phyloP scores from a whole-genome alignment of 768 basidiomycete genomes.

The Tulasnella sp. region DNA sequence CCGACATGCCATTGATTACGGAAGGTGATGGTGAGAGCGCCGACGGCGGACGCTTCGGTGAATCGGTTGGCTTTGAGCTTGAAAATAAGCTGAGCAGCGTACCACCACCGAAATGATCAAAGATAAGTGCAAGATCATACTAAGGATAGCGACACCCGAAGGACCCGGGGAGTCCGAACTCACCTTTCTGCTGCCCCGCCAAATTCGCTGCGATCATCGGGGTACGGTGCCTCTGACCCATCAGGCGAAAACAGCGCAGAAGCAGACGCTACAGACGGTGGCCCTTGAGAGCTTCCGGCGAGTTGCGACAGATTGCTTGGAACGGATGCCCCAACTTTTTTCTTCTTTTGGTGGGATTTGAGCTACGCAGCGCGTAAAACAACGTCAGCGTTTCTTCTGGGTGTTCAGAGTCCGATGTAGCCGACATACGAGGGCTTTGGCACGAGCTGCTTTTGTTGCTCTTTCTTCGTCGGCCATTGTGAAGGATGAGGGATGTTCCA shows the following conservation, averaged over 20 bases:
- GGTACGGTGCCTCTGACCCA: slow-evolving; percentile 28
- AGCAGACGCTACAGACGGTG: slow-evolving; percentile 30
- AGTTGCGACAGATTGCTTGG: slow-evolving; percentile 24
- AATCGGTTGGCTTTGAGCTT: not conserved
- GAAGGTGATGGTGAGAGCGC: not conserved
- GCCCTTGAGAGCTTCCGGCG: slow-evolving; percentile 36
- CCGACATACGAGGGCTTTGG: slow-evolving; percentile 59
- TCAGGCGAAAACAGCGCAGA: slow-evolving; percentile 37
- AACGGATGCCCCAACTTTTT: slow-evolving; percentile 26
- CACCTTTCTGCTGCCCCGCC: slow-evolving; percentile 16
- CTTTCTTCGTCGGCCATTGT: slow-evolving; percentile 41
- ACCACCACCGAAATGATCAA: not conserved
- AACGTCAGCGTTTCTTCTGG: not conserved
- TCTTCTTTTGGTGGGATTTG: slow-evolving; percentile 62
- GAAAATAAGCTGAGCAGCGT: not conserved
- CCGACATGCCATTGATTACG: not conserved
- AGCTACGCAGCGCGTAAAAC: slow-evolving; percentile 37
- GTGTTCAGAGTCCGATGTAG: not conserved
- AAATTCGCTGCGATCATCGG: slow-evolving; percentile 18
- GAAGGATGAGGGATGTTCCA: not conserved
- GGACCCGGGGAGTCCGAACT: not conserved
- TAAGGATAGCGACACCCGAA: not conserved
- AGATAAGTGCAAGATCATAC: too few relatives aligned
- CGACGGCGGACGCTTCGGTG: not conserved
- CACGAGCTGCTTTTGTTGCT: slow-evolving; percentile 70